Evolutionary conservation across 169 alveolate species (phyloP).

Genomic region (Plasmodium gonderi): DNA sequence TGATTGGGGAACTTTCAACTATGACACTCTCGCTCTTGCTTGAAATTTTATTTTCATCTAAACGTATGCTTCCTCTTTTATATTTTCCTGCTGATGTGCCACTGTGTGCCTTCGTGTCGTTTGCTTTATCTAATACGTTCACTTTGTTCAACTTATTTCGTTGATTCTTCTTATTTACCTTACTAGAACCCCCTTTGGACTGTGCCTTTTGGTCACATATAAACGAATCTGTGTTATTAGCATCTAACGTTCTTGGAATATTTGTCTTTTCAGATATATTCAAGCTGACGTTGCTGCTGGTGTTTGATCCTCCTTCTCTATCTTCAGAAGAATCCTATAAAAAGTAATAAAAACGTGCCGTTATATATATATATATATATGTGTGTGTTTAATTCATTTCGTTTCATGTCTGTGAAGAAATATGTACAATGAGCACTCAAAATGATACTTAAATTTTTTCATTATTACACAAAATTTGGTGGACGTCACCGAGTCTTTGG

Average conservation of each 20-base stretch:
- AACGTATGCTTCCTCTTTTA: background rate
- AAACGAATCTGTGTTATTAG: conserved; percentile 35
- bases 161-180: conserved; percentile 26
- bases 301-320: conserved; percentile 58
- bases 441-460: background rate
- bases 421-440: background rate
- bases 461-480: conserved; percentile 69
- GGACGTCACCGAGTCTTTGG: conserved; percentile 73
- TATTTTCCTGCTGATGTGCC: background rate
- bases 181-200: conserved; percentile 18
- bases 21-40: conserved; percentile 17
- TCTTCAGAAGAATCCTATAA: conserved; percentile 73
- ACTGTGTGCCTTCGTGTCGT: background rate
- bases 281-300: conserved; percentile 46
- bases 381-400: background rate
- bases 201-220: conserved; percentile 2
- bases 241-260: conserved; percentile 28
- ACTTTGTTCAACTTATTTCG: conserved; percentile 10
- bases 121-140: background rate
- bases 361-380: too few relatives aligned
- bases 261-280: conserved; percentile 34
- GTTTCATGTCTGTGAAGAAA: background rate
- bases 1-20: background rate
- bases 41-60: conserved; percentile 36
- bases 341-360: background rate